Percentiles rank a stretch among this genome's conserved stretches.
phyloP scores from a whole-genome alignment of 1,139 yeast species.

The Williopsis jadinii region DNA sequence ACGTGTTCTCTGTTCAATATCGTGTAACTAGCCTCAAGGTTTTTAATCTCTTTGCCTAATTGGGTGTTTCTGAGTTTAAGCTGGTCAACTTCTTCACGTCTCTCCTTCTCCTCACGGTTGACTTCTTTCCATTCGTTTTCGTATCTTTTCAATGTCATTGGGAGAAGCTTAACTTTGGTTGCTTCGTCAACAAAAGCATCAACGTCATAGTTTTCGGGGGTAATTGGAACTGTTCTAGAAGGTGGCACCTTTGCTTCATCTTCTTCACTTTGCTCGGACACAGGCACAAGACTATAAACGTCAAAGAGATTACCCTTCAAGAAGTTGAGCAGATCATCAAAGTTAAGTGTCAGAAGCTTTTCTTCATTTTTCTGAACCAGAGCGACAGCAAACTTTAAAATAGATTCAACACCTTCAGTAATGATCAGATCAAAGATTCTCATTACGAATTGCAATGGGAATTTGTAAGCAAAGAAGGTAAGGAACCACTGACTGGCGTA shows the following conservation, averaged over 20 bases:
- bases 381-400: constrained; percentile 74
- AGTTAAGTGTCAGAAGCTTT: constrained; percentile 50
- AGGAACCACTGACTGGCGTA: constrained; percentile 96
- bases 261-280: constrained; percentile 8
- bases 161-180: constrained; percentile 61
- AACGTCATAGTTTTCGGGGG: constrained; percentile 44
- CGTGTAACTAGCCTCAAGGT: constrained; percentile 65
- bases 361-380: constrained; percentile 63
- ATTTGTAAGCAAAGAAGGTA: constrained; percentile 88
- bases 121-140: constrained; percentile 71
- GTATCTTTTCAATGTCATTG: constrained; percentile 62
- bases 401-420: constrained; percentile 82
- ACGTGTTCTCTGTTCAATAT: constrained; percentile 74
- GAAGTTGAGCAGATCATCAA: constrained; percentile 69
- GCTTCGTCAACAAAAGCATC: constrained; percentile 78
- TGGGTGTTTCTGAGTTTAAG: constrained; percentile 62
- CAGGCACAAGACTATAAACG: constrained; percentile 37
- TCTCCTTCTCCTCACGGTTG: constrained; percentile 58
- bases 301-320: constrained; percentile 76
- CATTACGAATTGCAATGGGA: constrained; percentile 78
- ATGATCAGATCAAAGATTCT: constrained; percentile 80
- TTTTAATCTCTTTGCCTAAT: constrained; percentile 66
- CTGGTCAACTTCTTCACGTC: constrained; percentile 62
- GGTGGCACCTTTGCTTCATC: constrained; percentile 4
- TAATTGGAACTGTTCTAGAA: constrained; percentile 17